Base-by-base conservation (phyloP, 768 basidiomycete genomes). In the Antrodiella citrinella region DNA sequence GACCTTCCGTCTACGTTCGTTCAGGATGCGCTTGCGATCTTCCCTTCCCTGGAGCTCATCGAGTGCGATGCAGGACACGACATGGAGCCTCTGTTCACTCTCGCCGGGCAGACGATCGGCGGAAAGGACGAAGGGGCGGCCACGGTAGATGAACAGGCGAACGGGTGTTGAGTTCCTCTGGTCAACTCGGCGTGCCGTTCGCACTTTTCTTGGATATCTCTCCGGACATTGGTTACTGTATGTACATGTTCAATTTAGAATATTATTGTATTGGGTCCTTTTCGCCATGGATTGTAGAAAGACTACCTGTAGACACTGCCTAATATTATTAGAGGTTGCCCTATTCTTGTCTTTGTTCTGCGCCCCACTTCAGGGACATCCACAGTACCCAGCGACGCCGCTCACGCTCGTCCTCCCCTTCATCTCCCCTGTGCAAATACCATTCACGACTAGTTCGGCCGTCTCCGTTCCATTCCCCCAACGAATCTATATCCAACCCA, bases 331-430 rank as follows among this genome's bases (percentile, higher is more conserved):
- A n/a, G n/a, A n/a, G n/a, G n/a, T n/a, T n/a, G n/a, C n/a, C n/a
- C n/a, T n/a, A n/a, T n/a, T n/a, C n/a, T n/a, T n/a, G n/a, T n/a
- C n/a, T n/a, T n/a, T n/a, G n/a, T n/a, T n/a, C n/a, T n/a, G 24
- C 41, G 22, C 38, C 49, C 61, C 63, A 60, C 46, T 53, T 61
- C 26, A 64, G 48, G 5, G 46, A 40, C 52, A 86, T 75, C 79
- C 83, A 86, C 40, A 90, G 70, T 18, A 89, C 71, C 86, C 87
- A 89, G 19, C 73, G 66, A 54, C 85, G 73, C 56, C 83, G 70
- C 55, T 84, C 84, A n/a, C 59, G 68, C 39, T 89, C 86, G 39
- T 82, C 79, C 54, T 87, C 84, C 0, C 62, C 61, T 22, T 77
- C 76, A 0, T 69, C 75, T n/a, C n/a, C n/a, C 39, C 74, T 67